A percentile compares a stretch with the other conserved stretches of the same genome.
phyloP scores from a whole-genome alignment of 2,329 filamentous ascomycete species.

The Calonectria montana region DNA sequence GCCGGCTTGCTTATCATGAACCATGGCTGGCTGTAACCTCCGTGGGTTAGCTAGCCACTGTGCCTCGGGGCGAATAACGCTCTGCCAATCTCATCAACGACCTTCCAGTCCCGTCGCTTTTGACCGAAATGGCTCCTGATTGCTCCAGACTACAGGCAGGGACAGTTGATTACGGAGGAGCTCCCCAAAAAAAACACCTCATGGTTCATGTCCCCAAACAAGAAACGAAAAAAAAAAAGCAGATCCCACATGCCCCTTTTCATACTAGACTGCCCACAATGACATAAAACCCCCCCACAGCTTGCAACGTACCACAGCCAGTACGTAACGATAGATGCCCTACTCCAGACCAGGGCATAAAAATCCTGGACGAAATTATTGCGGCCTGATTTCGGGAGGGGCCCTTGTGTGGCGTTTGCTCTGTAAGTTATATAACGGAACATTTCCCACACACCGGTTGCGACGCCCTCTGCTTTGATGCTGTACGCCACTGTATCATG shows the following conservation, averaged over 20 bases:
- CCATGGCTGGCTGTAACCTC: not conserved
- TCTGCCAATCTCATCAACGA: not conserved
- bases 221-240: not conserved
- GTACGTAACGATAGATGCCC: conserved; percentile 9
- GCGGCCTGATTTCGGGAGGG: conserved; percentile 13
- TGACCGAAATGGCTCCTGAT: not conserved
- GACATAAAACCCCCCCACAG: conserved; percentile 20
- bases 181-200: not conserved
- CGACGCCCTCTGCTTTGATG: not conserved
- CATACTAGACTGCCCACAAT: conserved; percentile 24
- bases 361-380: not conserved
- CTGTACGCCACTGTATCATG: conserved; percentile 9
- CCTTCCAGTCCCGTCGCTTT: not conserved
- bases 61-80: not conserved
- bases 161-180: not conserved
- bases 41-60: not conserved
- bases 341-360: conserved; percentile 10
- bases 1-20: not conserved
- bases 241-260: conserved; percentile 1
- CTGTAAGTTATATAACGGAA: not conserved
- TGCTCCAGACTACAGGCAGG: not conserved
- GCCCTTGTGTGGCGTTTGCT: not conserved
- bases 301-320: conserved; percentile 21
- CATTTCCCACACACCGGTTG: not conserved
- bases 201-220: not conserved